phyloP scores from a whole-genome alignment of 2,329 filamentous ascomycete species.

The Aspergillus persii region DNA sequence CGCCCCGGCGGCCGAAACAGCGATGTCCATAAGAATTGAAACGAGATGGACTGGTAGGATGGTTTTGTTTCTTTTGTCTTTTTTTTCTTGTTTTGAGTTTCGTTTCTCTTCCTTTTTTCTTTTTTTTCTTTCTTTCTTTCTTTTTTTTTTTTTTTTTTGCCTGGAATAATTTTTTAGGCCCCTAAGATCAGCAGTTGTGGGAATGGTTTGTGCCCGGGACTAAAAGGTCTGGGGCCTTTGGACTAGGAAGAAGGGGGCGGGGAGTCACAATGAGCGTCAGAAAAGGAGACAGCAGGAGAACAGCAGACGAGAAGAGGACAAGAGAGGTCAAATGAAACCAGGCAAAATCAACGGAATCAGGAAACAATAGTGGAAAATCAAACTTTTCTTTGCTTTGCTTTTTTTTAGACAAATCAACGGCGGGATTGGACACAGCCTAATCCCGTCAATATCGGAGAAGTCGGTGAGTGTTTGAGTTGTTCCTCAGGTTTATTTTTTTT shows the following conservation, averaged over 20 bases:
- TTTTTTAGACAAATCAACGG: constrained; percentile 1
- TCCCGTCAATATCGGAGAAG: not conserved
- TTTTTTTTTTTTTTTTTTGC: no score
- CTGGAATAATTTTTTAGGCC: not conserved
- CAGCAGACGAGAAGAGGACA: constrained; percentile 1
- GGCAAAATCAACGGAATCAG: constrained; percentile 2
- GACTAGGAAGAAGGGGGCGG: constrained; percentile 1
- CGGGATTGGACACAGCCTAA: not conserved
- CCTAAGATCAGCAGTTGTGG: constrained; percentile 5
- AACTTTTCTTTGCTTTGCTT: not conserved
- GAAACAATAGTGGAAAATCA: constrained; percentile 7
- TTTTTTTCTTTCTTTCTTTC: no score
- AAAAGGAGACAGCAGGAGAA: not conserved
- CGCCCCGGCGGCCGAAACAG: constrained; percentile 31
- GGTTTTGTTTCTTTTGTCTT: not conserved
- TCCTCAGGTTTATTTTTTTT: not conserved
- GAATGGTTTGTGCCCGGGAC: constrained; percentile 2
- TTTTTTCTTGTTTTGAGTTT: not conserved
- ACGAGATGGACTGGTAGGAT: constrained; percentile 6
- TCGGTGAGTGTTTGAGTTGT: not conserved
- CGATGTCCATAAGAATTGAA: constrained; percentile 39
- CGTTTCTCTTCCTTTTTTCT: no score
- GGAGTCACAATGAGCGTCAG: not conserved
- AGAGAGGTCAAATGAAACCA: not conserved
- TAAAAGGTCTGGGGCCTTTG: constrained; percentile 1